Base-by-base conservation (phyloP, 2,329 filamentous ascomycete genomes). In the Ambrosiella xylebori region DNA sequence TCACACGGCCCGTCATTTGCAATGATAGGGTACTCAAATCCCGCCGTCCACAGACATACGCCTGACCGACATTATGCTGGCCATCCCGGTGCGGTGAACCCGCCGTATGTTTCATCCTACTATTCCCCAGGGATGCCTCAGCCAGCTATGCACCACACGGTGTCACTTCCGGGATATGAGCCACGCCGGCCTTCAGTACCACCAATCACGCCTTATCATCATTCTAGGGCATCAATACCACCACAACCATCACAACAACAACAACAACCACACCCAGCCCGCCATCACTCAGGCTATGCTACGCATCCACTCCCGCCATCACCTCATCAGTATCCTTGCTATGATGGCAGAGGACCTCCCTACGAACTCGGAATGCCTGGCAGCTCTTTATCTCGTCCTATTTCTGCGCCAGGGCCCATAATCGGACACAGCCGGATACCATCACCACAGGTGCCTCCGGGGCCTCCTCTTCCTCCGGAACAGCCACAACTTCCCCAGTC, bases 1-100 rank as follows among this genome's bases (percentile, higher is more conserved):
- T 63, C 55, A 51, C 63, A 61, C 17, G 35, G 19, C 8, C 54
- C 60, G 27, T 7, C 54, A n/a, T 41, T n/a, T 39, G 57, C 45
- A 13, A 59, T 59, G 58, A 57, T 57, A 40, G 47, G 47, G 19
- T 59, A 56, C 40, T 56, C 58, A 7, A 56, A 39, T 45, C 38
- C 58, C 37, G 53, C 58, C 12, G 38, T 56, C 12, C 54, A 52
- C 17, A 13, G 54, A 36, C 45, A 13, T 6, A 12, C 27, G 40
- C 17, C 54, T 13, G 49, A 59, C 36, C 58, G 54, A 9, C 54
- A 56, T 40, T 44, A 53, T 27, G 15, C 45, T 17, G 35, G 39
- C 2, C 57, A 58, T n/a, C 57, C 51, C 11, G 11, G 40, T 27
- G 11, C 51, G 11, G 35, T 51, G 17, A 51, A 55, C 15, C 51